Base-by-base conservation (phyloP, 805 yeast species). In the Myxozyma neotropica region DNA sequence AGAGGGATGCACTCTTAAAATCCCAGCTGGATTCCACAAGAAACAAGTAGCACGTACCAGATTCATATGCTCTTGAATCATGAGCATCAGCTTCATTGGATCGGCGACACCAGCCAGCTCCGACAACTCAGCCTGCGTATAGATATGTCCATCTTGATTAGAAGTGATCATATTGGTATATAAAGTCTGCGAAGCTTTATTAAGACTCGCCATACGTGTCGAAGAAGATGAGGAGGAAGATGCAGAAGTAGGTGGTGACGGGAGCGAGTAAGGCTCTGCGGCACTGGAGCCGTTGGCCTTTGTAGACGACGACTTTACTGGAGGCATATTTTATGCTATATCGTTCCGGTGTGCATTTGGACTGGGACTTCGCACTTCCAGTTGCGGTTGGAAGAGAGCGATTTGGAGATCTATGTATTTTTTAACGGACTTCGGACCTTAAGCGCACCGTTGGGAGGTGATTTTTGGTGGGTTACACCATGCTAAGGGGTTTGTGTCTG, bases 71-170 rank as follows among this genome's bases (percentile, higher is more conserved):
- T 75, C 78, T 66, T 83, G 85, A 10, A 80, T 74, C 57, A 69
- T 66, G 46, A 68, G 72, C 76, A 81, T 75, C 43, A 83, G 73
- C 53, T 71, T 75, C 49, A 70, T 74, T 8, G 76, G 73, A 57
- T 82, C 76, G 29, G 77, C 63, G 48, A 79, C 70, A 26, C 78
- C 75, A 40, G 81, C 70, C 58, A 84, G 66, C 42, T 76, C 75
- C 67, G 81, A 82, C 55, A 93, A 79, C 68, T 90, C 95, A 1
- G 77, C 78, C 73, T 91, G 96, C 4, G 84, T 73, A 73, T 80
- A 91, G 33, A 85, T 71, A 13, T 81, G 77, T 23, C 79, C 75
- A 0, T 80, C 66, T 31, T 57, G 72, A 58, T 75, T 36, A 24
- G 55, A 27, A 12, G 36, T 54, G 53, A 61, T 36, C 66, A 61